Evolutionary conservation across 2,329 filamentous ascomycete genomes (phyloP).

Genomic region (Hirsutella thompsonii): DNA sequence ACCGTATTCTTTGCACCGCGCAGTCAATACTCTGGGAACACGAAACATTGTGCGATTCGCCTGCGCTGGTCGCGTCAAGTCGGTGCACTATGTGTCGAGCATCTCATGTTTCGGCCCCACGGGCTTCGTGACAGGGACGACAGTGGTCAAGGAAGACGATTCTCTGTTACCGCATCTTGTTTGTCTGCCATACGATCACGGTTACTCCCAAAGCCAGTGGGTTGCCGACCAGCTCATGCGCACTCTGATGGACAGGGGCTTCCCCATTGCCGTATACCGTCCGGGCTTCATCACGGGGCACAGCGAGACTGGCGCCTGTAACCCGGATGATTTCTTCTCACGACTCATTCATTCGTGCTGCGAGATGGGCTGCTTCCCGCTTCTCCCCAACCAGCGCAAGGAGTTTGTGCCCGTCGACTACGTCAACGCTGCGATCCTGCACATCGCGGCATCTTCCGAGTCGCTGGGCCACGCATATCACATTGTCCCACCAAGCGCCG

Average conservation of each 20-base stretch:
- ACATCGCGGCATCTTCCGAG: background rate
- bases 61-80: background rate
- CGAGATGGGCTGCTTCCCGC: background rate
- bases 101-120: conserved; percentile 1
- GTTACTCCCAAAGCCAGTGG: conserved; percentile 1
- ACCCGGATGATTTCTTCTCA: background rate
- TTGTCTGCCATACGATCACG: background rate
- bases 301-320: background rate
- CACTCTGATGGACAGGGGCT: background rate
- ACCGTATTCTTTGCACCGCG: background rate
- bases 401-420: conserved; percentile 1
- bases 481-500: background rate
- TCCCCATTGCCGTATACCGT: background rate
- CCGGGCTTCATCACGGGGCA: background rate
- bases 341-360: background rate
- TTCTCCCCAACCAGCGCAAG: background rate
- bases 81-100: background rate
- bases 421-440: background rate
- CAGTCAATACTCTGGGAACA: background rate
- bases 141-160: background rate
- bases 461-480: background rate
- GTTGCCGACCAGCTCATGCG: background rate
- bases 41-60: background rate
- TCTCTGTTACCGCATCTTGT: background rate
- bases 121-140: background rate